Conservation (phyloP, 2,329 filamentous ascomycete species). For the Calonectria montana region DNA sequence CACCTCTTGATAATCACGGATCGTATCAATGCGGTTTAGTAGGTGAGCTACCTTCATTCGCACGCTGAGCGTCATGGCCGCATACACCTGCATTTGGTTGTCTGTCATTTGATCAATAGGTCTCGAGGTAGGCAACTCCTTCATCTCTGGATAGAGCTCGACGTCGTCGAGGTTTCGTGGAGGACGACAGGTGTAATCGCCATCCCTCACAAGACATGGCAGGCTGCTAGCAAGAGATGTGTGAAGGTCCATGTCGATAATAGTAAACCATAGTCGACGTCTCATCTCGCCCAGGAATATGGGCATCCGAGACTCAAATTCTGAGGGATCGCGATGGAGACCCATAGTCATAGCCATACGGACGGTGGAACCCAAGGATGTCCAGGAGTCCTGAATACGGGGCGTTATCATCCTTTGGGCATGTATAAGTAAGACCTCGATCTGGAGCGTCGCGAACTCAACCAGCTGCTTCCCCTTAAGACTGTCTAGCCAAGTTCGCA, state of each 20-base stretch:
- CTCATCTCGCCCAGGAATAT: constrained; percentile 65
- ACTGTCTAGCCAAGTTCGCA: constrained; percentile 64
- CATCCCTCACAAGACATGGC: constrained; percentile 62
- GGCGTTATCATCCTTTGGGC: constrained; percentile 64
- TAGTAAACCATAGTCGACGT: constrained; percentile 67
- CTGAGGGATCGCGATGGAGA: constrained; percentile 66
- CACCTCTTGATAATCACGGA: constrained; percentile 65
- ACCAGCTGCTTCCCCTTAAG: constrained; percentile 64
- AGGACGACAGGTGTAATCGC: constrained; percentile 64
- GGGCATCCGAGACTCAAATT: constrained; percentile 61
- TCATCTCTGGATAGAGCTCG: constrained; percentile 61
- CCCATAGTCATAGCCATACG: constrained; percentile 71
- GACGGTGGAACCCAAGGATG: constrained; percentile 65
- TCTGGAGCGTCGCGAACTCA: constrained; percentile 65
- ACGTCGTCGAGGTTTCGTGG: constrained; percentile 65
- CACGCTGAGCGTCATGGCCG: constrained; percentile 60
- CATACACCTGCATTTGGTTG: constrained; percentile 66
- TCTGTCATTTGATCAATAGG: constrained; percentile 65
- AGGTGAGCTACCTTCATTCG: constrained; percentile 63
- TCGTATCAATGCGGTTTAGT: constrained; percentile 62
- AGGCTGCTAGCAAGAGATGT: constrained; percentile 64
- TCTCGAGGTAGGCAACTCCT: constrained; percentile 59
- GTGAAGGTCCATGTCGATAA: constrained; percentile 68
- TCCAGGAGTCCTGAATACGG: constrained; percentile 64
- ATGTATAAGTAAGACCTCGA: constrained; percentile 64